Conservation (phyloP, 2,329 filamentous ascomycete genomes). For the Aspergillus sp. region DNA sequence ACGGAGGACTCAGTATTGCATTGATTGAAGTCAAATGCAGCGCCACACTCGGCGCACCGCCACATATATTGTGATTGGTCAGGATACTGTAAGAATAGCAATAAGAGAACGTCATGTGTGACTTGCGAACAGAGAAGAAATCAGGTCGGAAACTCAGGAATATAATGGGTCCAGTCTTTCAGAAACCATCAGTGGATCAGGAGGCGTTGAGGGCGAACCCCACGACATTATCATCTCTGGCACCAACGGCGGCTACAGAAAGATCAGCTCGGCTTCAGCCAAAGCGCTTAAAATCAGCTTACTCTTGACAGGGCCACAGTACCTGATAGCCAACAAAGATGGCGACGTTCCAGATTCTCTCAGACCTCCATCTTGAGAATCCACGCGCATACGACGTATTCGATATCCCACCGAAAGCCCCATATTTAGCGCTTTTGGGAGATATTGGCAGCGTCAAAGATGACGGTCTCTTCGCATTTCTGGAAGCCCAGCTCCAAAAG, state of each 20-base stretch:
- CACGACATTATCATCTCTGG: neutral
- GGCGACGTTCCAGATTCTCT: constrained; percentile 54
- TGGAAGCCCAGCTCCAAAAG: constrained; percentile 52
- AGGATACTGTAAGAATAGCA: constrained; percentile 13
- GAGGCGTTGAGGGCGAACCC: neutral
- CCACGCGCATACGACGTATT: constrained; percentile 57
- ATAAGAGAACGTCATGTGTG: constrained; percentile 1
- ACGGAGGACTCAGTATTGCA: neutral
- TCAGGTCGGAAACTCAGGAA: neutral
- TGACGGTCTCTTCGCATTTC: constrained; percentile 52
- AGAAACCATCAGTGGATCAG: neutral
- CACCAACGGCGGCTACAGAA: constrained; percentile 14
- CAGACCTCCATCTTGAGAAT: constrained; percentile 62
- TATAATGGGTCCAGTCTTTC: neutral
- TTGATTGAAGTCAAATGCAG: constrained; percentile 22
- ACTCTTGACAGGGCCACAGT: neutral
- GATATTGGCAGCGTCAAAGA: constrained; percentile 58
- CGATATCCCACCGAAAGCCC: constrained; percentile 52
- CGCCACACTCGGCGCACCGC: constrained; percentile 25
- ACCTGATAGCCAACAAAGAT: constrained; percentile 17
- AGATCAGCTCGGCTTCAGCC: constrained; percentile 12
- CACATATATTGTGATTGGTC: constrained; percentile 18
- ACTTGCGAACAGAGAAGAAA: constrained; percentile 1
- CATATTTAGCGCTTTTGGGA: constrained; percentile 60
- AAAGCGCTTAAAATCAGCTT: constrained; percentile 15